Base-by-base conservation (phyloP, 140 eudicot species). In the Erigeron philadelphicus region DNA sequence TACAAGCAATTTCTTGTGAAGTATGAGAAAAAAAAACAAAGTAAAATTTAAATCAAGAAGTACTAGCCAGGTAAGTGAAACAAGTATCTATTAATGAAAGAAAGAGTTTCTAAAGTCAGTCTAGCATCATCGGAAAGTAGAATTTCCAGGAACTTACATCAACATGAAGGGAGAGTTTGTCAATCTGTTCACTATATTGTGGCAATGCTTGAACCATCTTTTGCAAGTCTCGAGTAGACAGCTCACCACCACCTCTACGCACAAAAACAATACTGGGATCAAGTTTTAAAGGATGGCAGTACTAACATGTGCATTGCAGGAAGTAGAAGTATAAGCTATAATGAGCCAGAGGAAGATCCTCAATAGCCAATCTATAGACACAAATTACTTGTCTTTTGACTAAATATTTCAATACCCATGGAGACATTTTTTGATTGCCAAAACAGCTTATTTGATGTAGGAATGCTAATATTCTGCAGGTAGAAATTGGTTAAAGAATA, bases 191-290 rank as follows among this genome's bases (percentile, higher is more conserved):
- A 78, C 96, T 93, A 56, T 93, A 93, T 64, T 93, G 98, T 73
- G 98, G 98, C 84, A 93, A 87, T 71, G 98, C 88, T 76, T 93
- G 98, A 21, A 93, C 98, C 95, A 93, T 89, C 88, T 82, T 89
- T 80, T 87, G 96, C 90, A 93, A 85, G 77, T 89, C 98, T 45
- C 93, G 90, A 64, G 98, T 89, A 35, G 98, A 93, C 71, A 93
- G 64, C 72, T 86, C 95, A 72, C 95, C 83, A 25, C 90, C 86
- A 72, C 79, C 90, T 80, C 98, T 93, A 76, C 70, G 42, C 74
- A 65, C 46, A 65, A 62, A 47, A 65, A 47, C 65, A 54, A 35
- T 61, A 63, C 46, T 68, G 44, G 41, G 45, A 63, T 55, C 62
- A 76, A 12, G 9, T 48, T 61, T 11, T 19, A 60, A 53, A 67